Percentiles rank a stretch among this genome's conserved stretches.
phyloP scores from a whole-genome alignment of 257 asterid species.

The Solanum paucissectum region DNA sequence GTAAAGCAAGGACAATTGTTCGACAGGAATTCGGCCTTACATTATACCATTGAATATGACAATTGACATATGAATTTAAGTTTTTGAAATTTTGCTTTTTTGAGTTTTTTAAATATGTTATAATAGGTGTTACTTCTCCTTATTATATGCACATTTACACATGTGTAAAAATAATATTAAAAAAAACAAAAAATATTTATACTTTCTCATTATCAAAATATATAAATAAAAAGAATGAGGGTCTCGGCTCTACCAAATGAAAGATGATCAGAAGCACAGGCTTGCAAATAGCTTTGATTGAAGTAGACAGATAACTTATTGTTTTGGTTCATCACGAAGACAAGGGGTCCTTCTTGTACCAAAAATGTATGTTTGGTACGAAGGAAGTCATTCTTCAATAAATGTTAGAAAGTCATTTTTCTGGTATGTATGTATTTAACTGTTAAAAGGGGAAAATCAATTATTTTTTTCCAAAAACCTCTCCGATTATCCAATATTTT shows the following conservation, averaged over 20 bases:
- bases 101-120: background rate
- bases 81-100: background rate
- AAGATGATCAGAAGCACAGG: conserved; percentile 4
- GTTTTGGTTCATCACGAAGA: conserved; percentile 12
- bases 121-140: background rate
- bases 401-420: background rate
- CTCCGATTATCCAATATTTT: background rate
- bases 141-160: background rate
- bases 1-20: background rate
- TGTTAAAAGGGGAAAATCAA: background rate
- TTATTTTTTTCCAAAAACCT: background rate
- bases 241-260: conserved; percentile 16
- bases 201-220: background rate
- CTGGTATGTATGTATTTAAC: background rate
- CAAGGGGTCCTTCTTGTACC: conserved; percentile 9
- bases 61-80: background rate
- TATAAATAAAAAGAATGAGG: background rate
- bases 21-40: background rate
- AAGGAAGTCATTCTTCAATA: background rate
- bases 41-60: background rate
- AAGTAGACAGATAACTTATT: conserved; percentile 46
- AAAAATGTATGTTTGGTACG: background rate
- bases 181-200: background rate
- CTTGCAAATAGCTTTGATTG: conserved; percentile 38
- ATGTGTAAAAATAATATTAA: background rate